Conservation (phyloP, 495 filamentous ascomycete species). For the Hyaloscypha hepaticicola region DNA sequence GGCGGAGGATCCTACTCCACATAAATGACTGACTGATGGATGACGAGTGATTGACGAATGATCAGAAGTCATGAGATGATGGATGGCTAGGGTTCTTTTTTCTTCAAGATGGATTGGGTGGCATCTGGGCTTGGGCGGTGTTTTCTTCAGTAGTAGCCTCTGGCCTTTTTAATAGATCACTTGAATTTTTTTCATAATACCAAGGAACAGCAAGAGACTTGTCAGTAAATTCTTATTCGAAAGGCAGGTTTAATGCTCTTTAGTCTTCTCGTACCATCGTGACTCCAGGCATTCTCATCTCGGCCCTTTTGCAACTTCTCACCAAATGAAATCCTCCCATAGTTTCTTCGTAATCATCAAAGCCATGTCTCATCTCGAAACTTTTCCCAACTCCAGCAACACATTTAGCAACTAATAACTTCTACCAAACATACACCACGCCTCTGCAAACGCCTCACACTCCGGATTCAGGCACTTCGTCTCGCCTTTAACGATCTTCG, state of each 20-base stretch:
- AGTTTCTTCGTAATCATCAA: slow-evolving; percentile 14
- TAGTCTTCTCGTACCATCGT: not conserved
- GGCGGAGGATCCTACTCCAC: not conserved
- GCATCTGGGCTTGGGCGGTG: slow-evolving; percentile 13
- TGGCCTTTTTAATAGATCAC: slow-evolving; percentile 30
- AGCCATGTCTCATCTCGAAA: slow-evolving; percentile 14
- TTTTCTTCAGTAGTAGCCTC: slow-evolving; percentile 19
- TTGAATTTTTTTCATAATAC: slow-evolving; percentile 18
- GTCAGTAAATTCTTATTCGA: not conserved
- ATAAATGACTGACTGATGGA: not conserved
- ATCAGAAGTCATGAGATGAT: slow-evolving; percentile 13
- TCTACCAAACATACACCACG: slow-evolving; percentile 86
- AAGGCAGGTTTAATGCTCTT: not conserved
- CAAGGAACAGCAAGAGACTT: not conserved
- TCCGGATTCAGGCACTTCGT: slow-evolving; percentile 90
- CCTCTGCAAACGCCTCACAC: slow-evolving; percentile 68
- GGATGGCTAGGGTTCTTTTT: slow-evolving; percentile 21
- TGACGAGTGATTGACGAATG: slow-evolving; percentile 10
- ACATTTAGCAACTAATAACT: slow-evolving; percentile 43
- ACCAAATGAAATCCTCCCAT: not conserved
- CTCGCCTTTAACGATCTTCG: slow-evolving; percentile 61
- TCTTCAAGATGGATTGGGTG: slow-evolving; percentile 23
- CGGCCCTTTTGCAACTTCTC: not conserved
- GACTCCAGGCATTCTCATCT: not conserved
- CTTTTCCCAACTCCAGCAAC: not conserved